These are phyloP conservation scores for Cytospora paraplurivora DNA, from an alignment of 2,329 filamentous ascomycete species.

Conservation along the genomic window DNA sequence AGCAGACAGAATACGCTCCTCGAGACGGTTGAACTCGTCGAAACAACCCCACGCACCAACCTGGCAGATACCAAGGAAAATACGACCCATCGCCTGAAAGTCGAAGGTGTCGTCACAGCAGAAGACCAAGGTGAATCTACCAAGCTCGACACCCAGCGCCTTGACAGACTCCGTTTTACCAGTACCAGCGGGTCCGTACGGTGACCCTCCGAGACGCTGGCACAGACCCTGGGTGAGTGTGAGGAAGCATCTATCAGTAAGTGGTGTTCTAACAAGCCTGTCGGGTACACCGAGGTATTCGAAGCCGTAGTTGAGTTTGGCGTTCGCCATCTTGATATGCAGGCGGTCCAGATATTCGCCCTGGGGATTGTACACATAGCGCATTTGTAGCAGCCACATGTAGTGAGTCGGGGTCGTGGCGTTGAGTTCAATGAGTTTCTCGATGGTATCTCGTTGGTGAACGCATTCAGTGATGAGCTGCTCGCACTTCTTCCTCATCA, in stretches of 20 bases:
- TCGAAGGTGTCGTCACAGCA: slow-evolving; percentile 99
- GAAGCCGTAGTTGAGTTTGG: slow-evolving; percentile 92
- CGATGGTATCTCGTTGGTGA: slow-evolving; percentile 91
- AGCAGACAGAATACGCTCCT: slow-evolving; percentile 95
- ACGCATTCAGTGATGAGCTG: slow-evolving; percentile 99
- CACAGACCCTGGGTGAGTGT: slow-evolving; percentile 95
- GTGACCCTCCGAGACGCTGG: slow-evolving; percentile 92
- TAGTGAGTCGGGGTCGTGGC: slow-evolving; percentile 80
- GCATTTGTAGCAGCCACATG: slow-evolving; percentile 95
- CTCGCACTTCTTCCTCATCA: slow-evolving; percentile 94
- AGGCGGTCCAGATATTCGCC: slow-evolving; percentile 83
- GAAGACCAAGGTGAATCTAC: slow-evolving; percentile 97
- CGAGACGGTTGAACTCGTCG: slow-evolving; percentile 98
- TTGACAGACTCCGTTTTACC: slow-evolving; percentile 99
- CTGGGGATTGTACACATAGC: slow-evolving; percentile 83
- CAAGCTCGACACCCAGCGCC: slow-evolving; percentile 91
- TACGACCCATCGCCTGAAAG: slow-evolving; percentile 99
- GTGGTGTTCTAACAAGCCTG: slow-evolving; percentile 90
- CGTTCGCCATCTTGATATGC: slow-evolving; percentile 95
- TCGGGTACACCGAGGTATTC: slow-evolving; percentile 97
- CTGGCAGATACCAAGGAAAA: slow-evolving; percentile 98
- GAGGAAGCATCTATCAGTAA: slow-evolving; percentile 97
- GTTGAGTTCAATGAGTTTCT: slow-evolving; percentile 76
- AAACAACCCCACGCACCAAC: slow-evolving; percentile 99
- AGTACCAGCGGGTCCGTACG: slow-evolving; percentile 95